phyloP scores from a whole-genome alignment of 2,329 filamentous ascomycete species.

The Colletotrichum liaoningense region DNA sequence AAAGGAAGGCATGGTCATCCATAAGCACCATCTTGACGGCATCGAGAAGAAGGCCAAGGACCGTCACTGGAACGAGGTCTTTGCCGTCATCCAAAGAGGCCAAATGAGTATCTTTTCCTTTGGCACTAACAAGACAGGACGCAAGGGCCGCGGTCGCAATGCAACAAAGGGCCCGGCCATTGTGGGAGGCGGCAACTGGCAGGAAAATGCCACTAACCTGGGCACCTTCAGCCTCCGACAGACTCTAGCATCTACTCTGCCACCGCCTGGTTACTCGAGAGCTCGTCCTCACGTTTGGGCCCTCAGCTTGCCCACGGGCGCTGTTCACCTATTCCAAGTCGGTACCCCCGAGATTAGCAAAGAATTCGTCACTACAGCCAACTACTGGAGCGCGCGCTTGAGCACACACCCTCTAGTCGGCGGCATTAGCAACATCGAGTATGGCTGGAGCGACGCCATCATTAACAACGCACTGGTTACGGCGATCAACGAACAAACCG shows the following conservation, averaged over 20 bases:
- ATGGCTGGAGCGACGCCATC: constrained; percentile 91
- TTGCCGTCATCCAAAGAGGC: constrained; percentile 95
- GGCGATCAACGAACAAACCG: constrained; percentile 61
- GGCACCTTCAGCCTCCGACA: constrained; percentile 90
- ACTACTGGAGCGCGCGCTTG: constrained; percentile 96
- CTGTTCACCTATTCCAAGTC: constrained; percentile 97
- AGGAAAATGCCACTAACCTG: constrained; percentile 91
- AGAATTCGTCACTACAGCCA: constrained; percentile 93
- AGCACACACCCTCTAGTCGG: constrained; percentile 94
- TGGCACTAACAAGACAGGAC: constrained; percentile 80
- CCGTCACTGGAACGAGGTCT: constrained; percentile 93
- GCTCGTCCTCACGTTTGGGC: constrained; percentile 93
- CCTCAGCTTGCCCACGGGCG: constrained; percentile 88
- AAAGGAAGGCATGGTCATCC: constrained; percentile 94
- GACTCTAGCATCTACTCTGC: constrained; percentile 90
- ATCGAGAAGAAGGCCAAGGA: constrained; percentile 94
- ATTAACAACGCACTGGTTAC: constrained; percentile 71
- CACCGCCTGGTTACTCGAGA: constrained; percentile 92
- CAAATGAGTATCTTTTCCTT: constrained; percentile 96
- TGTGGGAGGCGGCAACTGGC: constrained; percentile 98
- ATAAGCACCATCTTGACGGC: constrained; percentile 95
- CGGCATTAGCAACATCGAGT: constrained; percentile 96
- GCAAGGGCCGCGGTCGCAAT: constrained; percentile 68
- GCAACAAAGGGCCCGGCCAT: constrained; percentile 67
- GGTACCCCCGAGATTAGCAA: constrained; percentile 94